Conservation (phyloP, 202 grass and related monocot genomes). For the Tripidium arundinaceum region DNA sequence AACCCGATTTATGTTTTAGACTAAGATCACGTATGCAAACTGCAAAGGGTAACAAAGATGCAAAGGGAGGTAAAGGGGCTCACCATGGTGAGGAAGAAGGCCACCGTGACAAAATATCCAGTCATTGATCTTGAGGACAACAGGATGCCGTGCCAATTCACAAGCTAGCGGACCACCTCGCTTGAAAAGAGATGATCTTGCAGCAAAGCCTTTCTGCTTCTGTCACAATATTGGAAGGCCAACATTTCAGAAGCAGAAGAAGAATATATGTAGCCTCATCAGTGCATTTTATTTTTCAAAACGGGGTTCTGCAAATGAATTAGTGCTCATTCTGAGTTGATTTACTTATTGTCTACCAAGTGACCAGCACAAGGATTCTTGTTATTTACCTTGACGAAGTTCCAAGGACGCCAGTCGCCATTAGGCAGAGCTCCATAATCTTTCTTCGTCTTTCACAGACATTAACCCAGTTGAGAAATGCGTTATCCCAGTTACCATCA, state of each 20-base stretch:
- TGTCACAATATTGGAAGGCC: constrained; percentile 57
- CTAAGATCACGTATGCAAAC: background rate
- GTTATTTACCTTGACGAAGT: constrained; percentile 60
- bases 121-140: constrained; percentile 77
- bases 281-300: background rate
- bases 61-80: background rate
- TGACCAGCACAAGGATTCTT: background rate
- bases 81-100: constrained; percentile 96
- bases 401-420: constrained; percentile 54
- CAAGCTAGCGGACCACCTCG: constrained; percentile 71
- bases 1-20: background rate
- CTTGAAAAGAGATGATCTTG: constrained; percentile 79
- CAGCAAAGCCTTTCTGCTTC: constrained; percentile 65
- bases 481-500: constrained; percentile 61
- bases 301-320: background rate
- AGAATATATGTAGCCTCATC: background rate
- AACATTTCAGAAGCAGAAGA: constrained; percentile 43
- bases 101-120: constrained; percentile 98
- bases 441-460: constrained; percentile 51
- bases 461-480: constrained; percentile 77
- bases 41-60: background rate
- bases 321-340: background rate
- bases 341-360: background rate
- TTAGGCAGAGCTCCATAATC: constrained; percentile 28
- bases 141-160: constrained; percentile 72